Evolutionary conservation across 1,284 basidiomycete species (phyloP).

Genomic region (Cystobasidium slooffiae): DNA sequence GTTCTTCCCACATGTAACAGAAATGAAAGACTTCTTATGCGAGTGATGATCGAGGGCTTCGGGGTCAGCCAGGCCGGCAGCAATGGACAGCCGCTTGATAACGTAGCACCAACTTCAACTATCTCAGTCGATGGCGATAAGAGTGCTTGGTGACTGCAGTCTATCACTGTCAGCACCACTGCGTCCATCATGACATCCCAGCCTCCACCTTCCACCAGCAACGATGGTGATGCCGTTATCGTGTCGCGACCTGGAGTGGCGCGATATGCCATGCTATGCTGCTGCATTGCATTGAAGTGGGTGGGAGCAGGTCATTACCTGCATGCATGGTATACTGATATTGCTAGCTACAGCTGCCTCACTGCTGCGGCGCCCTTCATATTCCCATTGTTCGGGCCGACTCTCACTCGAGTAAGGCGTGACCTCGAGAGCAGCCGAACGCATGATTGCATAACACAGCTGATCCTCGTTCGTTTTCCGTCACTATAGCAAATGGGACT

Average conservation of each 20-base stretch:
- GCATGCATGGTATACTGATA: background rate
- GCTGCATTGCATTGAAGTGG: slow-evolving; percentile 40
- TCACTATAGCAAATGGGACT: slow-evolving; percentile 27
- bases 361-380: slow-evolving; percentile 49
- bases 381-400: slow-evolving; percentile 47
- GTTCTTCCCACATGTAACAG: too few species aligned
- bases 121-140: too few species aligned
- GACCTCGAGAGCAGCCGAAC: slow-evolving; percentile 30
- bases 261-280: slow-evolving; percentile 31
- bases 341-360: slow-evolving; percentile 45
- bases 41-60: too few species aligned
- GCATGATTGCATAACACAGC: slow-evolving; percentile 10
- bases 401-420: slow-evolving; percentile 38
- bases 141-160: too few species aligned
- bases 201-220: background rate
- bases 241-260: slow-evolving; percentile 5
- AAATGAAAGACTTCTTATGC: too few species aligned
- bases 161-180: too few species aligned
- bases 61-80: too few species aligned
- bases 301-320: background rate
- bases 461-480: background rate
- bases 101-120: too few species aligned
- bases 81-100: too few species aligned
- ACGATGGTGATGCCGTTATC: slow-evolving; percentile 5
- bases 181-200: too few species aligned